phyloP scores from a whole-genome alignment of 176 grass and related monocot species.

The Juncus inflexus region DNA sequence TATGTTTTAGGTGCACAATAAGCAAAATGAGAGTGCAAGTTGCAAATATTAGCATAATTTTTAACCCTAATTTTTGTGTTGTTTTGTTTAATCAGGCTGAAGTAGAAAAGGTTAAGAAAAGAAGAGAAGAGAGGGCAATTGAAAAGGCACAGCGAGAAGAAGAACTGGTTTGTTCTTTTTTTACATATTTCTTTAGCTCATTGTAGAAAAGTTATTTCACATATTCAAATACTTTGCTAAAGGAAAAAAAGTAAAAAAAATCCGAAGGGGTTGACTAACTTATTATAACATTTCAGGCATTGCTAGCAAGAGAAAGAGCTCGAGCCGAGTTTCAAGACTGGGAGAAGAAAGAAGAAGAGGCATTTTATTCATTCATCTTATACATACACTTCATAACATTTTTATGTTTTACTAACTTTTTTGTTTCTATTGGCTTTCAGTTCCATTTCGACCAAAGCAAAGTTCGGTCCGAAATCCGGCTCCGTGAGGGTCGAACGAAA shows the following conservation, averaged over 20 bases:
- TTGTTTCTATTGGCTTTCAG: constrained; percentile 31
- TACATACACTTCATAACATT: not conserved
- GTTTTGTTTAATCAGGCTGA: constrained; percentile 57
- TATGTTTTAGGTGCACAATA: not conserved
- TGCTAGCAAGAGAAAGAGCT: constrained; percentile 88
- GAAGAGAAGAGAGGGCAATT: constrained; percentile 94
- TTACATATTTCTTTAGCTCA: not conserved
- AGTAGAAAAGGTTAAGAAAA: constrained; percentile 99
- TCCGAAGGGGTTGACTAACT: not conserved
- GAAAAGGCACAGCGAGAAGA: constrained; percentile 98
- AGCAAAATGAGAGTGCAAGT: not conserved
- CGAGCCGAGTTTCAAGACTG: constrained; percentile 94
- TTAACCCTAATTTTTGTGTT: constrained; percentile 13
- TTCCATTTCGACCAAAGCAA: constrained; percentile 99
- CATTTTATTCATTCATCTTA: constrained; percentile 19
- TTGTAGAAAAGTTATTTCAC: not conserved
- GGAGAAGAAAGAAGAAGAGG: constrained; percentile 99
- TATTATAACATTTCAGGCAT: constrained; percentile 43
- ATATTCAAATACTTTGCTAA: too few species aligned
- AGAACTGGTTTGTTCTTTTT: constrained; percentile 63
- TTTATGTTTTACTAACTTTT: constrained; percentile 24
- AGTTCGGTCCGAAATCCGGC: constrained; percentile 87
- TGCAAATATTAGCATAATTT: not conserved
- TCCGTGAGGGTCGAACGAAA: constrained; percentile 88
- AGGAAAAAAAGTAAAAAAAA: too few species aligned